phyloP scores from a whole-genome alignment of 768 basidiomycete species.

The Solioccasus polychromus region DNA sequence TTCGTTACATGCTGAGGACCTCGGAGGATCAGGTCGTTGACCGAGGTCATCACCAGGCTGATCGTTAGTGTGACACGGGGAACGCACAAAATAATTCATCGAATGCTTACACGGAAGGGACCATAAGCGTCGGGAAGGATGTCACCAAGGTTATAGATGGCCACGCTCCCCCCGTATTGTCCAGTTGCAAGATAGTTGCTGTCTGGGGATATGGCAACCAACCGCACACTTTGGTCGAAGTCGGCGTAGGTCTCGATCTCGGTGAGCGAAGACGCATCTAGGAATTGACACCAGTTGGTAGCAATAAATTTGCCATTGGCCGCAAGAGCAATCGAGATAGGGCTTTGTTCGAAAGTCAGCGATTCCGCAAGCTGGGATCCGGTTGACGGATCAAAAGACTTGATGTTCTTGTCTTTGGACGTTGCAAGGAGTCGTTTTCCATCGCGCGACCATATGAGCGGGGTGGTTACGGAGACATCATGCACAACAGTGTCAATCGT shows the following conservation, averaged over 20 bases:
- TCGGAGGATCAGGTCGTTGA: no score
- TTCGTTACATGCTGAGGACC: no score
- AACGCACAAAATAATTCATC: no score
- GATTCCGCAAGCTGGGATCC: background rate
- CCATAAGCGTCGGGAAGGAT: constrained; percentile 7
- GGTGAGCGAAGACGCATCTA: background rate
- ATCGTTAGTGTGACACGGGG: no score
- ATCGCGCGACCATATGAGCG: background rate
- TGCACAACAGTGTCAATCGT: no score
- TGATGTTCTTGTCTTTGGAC: background rate
- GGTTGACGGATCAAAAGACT: background rate
- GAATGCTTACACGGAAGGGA: no score
- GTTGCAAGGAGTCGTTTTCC: background rate
- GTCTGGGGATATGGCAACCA: no score
- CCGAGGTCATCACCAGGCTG: no score
- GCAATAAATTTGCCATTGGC: background rate
- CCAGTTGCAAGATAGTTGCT: background rate
- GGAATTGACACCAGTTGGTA: background rate
- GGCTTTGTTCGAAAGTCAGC: no score
- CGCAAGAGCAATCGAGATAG: no score
- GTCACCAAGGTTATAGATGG: background rate
- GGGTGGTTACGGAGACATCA: background rate
- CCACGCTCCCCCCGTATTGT: background rate
- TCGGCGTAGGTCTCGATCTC: background rate
- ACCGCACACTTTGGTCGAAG: background rate